These are phyloP conservation scores for Metschnikowia reukaufii DNA, from an alignment of 805 yeast species.

Conservation along the genomic window DNA sequence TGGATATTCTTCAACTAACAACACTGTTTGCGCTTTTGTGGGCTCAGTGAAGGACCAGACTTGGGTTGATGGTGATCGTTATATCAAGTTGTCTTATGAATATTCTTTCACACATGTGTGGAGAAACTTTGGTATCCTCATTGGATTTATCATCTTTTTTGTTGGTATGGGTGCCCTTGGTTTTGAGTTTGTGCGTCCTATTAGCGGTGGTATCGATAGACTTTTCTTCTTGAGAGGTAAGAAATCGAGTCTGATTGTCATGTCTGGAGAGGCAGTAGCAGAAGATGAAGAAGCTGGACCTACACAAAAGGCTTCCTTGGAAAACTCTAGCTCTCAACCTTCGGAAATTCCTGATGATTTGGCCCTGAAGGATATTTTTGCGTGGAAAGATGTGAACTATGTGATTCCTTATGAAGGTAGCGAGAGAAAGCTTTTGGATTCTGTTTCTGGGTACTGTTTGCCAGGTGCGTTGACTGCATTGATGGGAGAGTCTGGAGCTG, in stretches of 20 bases:
- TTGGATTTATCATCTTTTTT: slow-evolving; percentile 30
- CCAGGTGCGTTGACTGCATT: slow-evolving; percentile 61
- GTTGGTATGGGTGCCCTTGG: slow-evolving; percentile 26
- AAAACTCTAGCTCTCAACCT: slow-evolving; percentile 7
- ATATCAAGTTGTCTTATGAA: slow-evolving; percentile 32
- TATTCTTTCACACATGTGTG: slow-evolving; percentile 43
- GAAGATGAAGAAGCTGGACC: slow-evolving; percentile 22
- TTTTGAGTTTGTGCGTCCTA: slow-evolving; percentile 28
- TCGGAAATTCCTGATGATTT: slow-evolving; percentile 16
- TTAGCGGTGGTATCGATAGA: slow-evolving; percentile 35
- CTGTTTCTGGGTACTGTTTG: slow-evolving; percentile 32
- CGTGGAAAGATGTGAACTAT: slow-evolving; percentile 64
- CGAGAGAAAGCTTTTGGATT: slow-evolving; percentile 36
- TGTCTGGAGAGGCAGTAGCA: slow-evolving; percentile 12
- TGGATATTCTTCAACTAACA: slow-evolving; percentile 18
- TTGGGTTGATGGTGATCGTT: slow-evolving; percentile 32
- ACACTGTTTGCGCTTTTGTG: slow-evolving; percentile 17
- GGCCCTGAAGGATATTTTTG: slow-evolving; percentile 23
- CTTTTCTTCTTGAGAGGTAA: slow-evolving; percentile 31
- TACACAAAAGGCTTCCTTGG: slow-evolving; percentile 6
- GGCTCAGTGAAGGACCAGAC: slow-evolving; percentile 19
- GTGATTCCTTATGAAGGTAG: slow-evolving; percentile 49
- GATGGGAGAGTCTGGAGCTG: slow-evolving; percentile 68
- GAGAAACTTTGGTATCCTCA: slow-evolving; percentile 49
- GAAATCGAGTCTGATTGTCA: slow-evolving; percentile 20